Evolutionary conservation across 305 asterid genomes (phyloP).

Genomic region (Plantago coronopus): DNA sequence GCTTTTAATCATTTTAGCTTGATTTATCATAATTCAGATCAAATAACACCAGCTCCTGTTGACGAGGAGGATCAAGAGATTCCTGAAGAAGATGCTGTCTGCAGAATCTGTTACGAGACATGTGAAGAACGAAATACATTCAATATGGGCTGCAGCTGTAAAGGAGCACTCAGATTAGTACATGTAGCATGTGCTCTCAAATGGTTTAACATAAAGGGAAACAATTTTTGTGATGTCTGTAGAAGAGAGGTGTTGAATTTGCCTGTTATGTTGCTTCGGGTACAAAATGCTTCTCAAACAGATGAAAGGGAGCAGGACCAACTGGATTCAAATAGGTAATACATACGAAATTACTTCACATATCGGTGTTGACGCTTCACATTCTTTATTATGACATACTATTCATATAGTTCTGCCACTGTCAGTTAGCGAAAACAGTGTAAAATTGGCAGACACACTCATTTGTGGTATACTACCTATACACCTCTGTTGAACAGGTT

Average conservation of each 20-base stretch:
- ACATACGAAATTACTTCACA: not conserved
- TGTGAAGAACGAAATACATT: conserved; percentile 74
- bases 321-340: conserved; percentile 48
- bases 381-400: not conserved
- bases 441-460: not conserved
- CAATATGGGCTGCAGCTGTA: conserved; percentile 89
- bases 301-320: conserved; percentile 40
- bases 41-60: conserved; percentile 52
- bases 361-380: not conserved
- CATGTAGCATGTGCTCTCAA: conserved; percentile 81
- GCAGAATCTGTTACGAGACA: conserved; percentile 83
- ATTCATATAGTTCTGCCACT: not conserved
- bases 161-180: conserved; percentile 72
- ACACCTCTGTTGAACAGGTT: not conserved
- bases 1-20: not conserved
- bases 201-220: conserved; percentile 78
- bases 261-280: conserved; percentile 79
- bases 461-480: not conserved
- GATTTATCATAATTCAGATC: conserved; percentile 47
- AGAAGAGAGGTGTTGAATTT: conserved; percentile 69
- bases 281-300: conserved; percentile 38
- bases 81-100: conserved; percentile 93
- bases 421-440: too few relatives aligned
- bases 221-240: conserved; percentile 72
- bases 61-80: conserved; percentile 71